Conservation (phyloP, 176 grass and related monocot genomes). For the Aegilops bicornis region DNA sequence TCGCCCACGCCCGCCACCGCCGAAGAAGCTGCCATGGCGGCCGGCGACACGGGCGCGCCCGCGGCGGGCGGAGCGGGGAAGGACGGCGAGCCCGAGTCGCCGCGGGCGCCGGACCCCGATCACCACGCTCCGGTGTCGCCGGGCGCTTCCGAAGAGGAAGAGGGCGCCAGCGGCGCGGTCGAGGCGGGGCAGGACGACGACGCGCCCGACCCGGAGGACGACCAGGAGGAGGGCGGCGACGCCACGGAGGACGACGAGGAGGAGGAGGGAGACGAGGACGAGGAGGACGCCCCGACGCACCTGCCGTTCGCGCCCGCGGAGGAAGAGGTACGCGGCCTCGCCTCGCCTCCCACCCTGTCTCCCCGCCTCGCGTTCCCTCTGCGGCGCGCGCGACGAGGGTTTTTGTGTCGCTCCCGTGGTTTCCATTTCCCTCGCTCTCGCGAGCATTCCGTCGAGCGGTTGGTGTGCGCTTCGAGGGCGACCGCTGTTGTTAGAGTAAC, state of each 20-base stretch:
- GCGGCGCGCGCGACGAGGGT: background rate
- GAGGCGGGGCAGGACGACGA: constrained; percentile 23
- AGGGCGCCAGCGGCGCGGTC: background rate
- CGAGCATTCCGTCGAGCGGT: constrained; percentile 24
- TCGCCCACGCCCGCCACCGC: background rate
- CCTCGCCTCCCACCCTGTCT: background rate
- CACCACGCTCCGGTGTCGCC: background rate
- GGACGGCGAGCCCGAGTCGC: background rate
- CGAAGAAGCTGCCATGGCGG: background rate
- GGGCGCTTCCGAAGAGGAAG: background rate
- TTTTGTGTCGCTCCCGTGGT: background rate
- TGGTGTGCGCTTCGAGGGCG: background rate
- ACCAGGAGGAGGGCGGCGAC: background rate
- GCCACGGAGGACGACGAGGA: background rate
- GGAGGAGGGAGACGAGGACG: background rate
- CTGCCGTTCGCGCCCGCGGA: constrained; percentile 82
- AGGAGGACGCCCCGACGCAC: constrained; percentile 54
- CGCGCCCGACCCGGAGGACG: background rate
- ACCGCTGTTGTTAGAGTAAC: background rate
- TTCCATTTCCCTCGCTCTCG: background rate
- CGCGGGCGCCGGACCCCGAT: background rate
- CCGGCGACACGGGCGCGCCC: background rate
- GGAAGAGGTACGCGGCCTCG: constrained; percentile 49
- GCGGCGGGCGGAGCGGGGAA: background rate
- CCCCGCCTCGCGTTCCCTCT: background rate